Evolutionary conservation across 352 stramenopile species (phyloP).

Genomic region (Saprolegnia diclina): DNA sequence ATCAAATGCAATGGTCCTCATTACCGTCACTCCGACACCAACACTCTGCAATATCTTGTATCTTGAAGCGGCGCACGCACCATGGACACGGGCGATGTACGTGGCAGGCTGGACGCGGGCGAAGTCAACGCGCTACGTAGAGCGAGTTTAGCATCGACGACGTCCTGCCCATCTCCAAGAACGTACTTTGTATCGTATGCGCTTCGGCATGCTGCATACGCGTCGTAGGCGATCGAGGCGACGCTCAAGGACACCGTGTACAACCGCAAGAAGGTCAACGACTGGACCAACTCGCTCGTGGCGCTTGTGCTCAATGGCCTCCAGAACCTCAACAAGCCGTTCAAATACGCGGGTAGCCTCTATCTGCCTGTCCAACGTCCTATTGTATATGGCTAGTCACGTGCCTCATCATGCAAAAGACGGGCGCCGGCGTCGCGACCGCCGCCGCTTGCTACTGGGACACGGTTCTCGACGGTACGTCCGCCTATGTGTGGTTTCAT

Average conservation of each 20-base stretch:
- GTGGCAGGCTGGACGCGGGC: not conserved
- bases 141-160: conserved; percentile 26
- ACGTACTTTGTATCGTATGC: conserved; percentile 2
- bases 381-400: conserved; percentile 55
- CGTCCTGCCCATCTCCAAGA: conserved; percentile 26
- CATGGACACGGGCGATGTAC: conserved; percentile 27
- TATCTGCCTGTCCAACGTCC: no score
- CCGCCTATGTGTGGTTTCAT: not conserved
- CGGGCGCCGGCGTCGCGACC: conserved; percentile 59
- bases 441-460: conserved; percentile 75
- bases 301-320: conserved; percentile 69
- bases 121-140: conserved; percentile 5
- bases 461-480: conserved; percentile 48
- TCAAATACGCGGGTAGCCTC: conserved; percentile 41
- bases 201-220: not conserved
- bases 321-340: conserved; percentile 83
- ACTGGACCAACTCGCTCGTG: conserved; percentile 80
- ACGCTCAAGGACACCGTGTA: conserved; percentile 77
- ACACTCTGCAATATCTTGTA: no score
- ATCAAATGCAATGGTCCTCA: no score
- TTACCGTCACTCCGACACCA: no score
- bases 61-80: not conserved
- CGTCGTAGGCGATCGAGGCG: conserved; percentile 57
- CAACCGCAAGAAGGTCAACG: conserved; percentile 80
- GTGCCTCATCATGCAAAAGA: conserved; percentile 85